Percentiles rank a stretch among this genome's conserved stretches.
Evolutionary conservation across 306 rosid genomes (phyloP).

Genomic region (Rubus idaeus): DNA sequence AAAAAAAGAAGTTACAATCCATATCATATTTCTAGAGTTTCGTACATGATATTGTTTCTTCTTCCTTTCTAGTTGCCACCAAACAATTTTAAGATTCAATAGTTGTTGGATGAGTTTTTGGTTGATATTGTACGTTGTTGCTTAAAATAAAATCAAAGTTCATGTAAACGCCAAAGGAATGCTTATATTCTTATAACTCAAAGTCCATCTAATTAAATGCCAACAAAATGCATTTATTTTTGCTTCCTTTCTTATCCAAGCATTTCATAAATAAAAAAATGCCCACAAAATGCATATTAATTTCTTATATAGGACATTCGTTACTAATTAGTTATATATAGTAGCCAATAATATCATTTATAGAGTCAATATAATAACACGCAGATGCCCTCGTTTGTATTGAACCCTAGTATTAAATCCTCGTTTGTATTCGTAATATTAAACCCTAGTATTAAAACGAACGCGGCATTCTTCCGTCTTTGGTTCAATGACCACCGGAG

Average conservation of each 20-base stretch:
- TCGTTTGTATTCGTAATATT: too few species aligned
- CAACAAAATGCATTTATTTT: too few species aligned
- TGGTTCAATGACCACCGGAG: not conserved
- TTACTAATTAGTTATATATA: too few species aligned
- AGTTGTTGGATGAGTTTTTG: not conserved
- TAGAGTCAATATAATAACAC: too few species aligned
- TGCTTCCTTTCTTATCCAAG: too few species aligned
- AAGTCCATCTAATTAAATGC: too few species aligned
- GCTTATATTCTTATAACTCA: too few species aligned
- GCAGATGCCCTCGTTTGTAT: too few species aligned
- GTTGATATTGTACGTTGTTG: not conserved
- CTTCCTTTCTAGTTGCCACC: not conserved
- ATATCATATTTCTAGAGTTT: not conserved
- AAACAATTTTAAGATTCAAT: not conserved
- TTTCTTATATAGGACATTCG: not conserved
- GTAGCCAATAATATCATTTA: too few species aligned
- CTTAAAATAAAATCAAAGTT: not conserved
- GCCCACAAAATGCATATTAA: not conserved
- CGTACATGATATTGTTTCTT: not conserved
- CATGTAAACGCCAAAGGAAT: not conserved
- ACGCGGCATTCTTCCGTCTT: not conserved
- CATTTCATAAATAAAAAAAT: not conserved
- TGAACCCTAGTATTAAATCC: too few species aligned
- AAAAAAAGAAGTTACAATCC: too few species aligned
- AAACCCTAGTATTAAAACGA: not conserved